These are phyloP conservation scores for Trichosporon sp. DNA, from an alignment of 1,284 basidiomycete species.

Conservation along the genomic window DNA sequence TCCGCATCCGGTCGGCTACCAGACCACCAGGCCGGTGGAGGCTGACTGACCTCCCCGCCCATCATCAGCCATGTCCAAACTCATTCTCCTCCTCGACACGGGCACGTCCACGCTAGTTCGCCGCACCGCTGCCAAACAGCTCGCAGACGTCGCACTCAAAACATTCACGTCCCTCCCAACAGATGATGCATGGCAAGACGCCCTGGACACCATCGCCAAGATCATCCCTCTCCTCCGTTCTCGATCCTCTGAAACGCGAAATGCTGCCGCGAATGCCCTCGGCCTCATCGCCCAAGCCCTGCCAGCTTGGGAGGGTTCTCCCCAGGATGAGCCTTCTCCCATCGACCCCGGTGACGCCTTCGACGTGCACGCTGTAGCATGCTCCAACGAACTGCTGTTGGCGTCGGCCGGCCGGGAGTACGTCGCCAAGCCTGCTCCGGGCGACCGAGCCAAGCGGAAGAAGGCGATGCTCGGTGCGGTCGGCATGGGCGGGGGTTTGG, in stretches of 20 bases:
- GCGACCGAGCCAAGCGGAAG: conserved; percentile 37
- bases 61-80: conserved; percentile 27
- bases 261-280: conserved; percentile 44
- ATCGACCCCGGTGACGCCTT: conserved; percentile 14
- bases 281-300: conserved; percentile 34
- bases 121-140: conserved; percentile 46
- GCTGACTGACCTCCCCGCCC: neutral
- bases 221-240: conserved; percentile 43
- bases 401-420: conserved; percentile 45
- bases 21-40: conserved; percentile 7
- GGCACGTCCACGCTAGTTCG: conserved; percentile 45
- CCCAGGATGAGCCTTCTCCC: conserved; percentile 13
- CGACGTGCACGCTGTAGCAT: conserved; percentile 24
- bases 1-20: neutral
- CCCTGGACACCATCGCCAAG: conserved; percentile 41
- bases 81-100: conserved; percentile 47
- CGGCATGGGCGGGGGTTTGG: conserved; percentile 39
- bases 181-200: conserved; percentile 46
- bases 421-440: conserved; percentile 34
- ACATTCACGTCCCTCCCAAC: conserved; percentile 29
- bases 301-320: conserved; percentile 7
- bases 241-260: conserved; percentile 44
- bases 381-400: conserved; percentile 26
- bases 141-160: conserved; percentile 43
- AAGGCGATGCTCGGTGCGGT: conserved; percentile 45